phyloP scores from a whole-genome alignment of 305 asterid species.

The Fraxinus paxiana region DNA sequence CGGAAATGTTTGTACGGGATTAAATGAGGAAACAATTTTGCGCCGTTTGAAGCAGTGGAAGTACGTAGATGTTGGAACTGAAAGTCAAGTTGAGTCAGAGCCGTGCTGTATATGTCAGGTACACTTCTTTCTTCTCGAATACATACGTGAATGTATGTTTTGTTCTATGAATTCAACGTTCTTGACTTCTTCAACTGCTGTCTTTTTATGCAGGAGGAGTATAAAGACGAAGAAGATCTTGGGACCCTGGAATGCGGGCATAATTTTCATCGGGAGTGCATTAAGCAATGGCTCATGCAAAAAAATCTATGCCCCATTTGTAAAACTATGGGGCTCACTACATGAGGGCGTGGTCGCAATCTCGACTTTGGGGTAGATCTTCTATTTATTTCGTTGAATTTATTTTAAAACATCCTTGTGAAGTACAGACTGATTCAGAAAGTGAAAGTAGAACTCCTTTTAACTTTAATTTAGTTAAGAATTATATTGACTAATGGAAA shows the following conservation, averaged over 20 bases:
- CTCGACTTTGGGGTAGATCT: background rate
- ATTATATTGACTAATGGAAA: background rate
- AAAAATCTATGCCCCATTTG: conserved; percentile 46
- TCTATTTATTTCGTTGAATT: background rate
- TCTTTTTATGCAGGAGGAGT: conserved; percentile 39
- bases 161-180: background rate
- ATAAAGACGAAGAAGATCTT: conserved; percentile 29
- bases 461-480: background rate
- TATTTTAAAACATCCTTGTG: background rate
- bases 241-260: conserved; percentile 49
- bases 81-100: conserved; percentile 44
- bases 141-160: background rate
- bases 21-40: conserved; percentile 59
- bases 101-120: conserved; percentile 98
- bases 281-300: conserved; percentile 44
- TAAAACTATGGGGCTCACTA: conserved; percentile 39
- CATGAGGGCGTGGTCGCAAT: conserved; percentile 14
- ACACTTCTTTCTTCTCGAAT: conserved; percentile 10
- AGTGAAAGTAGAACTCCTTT: background rate
- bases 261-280: conserved; percentile 38
- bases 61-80: conserved; percentile 23
- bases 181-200: background rate
- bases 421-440: background rate
- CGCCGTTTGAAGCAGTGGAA: conserved; percentile 54
- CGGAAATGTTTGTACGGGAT: conserved; percentile 80